Percentiles rank a stretch among this genome's conserved stretches.
These are phyloP conservation scores for Stephanodiscus minutulus DNA, from an alignment of 108 stramenopile genomes.

Conservation along the genomic window DNA sequence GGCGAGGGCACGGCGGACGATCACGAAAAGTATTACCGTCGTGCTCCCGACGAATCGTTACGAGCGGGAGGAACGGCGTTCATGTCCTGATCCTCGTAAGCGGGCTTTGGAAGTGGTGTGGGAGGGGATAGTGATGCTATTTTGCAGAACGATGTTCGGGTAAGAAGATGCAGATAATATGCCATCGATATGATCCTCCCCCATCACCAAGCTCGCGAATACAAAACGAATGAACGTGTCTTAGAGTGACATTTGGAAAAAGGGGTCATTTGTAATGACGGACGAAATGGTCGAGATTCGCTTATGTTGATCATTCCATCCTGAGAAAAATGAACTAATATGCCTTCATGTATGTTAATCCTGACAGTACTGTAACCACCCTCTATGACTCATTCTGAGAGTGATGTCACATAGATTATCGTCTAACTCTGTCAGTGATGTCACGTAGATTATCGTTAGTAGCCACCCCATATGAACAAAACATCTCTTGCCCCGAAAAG, in stretches of 20 bases:
- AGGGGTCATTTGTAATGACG: constrained; percentile 42
- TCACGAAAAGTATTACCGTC: constrained; percentile 63
- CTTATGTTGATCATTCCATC: constrained; percentile 20
- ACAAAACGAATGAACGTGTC: constrained; percentile 21
- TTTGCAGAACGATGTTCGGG: not conserved
- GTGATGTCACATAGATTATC: too few species aligned
- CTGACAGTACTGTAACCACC: not conserved
- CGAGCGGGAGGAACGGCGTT: constrained; percentile 83
- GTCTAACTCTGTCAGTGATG: too few species aligned
- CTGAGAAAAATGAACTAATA: constrained; percentile 29
- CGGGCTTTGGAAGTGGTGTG: constrained; percentile 34
- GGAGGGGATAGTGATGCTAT: not conserved
- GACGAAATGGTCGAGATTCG: constrained; percentile 21
- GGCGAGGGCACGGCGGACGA: constrained; percentile 68
- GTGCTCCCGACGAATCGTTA: constrained; percentile 66
- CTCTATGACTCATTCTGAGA: too few species aligned
- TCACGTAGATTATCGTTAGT: too few species aligned
- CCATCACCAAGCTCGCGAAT: constrained; percentile 37
- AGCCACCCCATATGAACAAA: too few species aligned
- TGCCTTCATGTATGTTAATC: not conserved
- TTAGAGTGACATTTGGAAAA: not conserved
- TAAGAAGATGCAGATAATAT: not conserved
- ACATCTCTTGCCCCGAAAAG: too few species aligned
- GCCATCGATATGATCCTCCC: not conserved
- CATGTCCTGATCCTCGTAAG: constrained; percentile 86